phyloP scores from a whole-genome alignment of 345 rosid genomes.

The Pistacia integerrima region DNA sequence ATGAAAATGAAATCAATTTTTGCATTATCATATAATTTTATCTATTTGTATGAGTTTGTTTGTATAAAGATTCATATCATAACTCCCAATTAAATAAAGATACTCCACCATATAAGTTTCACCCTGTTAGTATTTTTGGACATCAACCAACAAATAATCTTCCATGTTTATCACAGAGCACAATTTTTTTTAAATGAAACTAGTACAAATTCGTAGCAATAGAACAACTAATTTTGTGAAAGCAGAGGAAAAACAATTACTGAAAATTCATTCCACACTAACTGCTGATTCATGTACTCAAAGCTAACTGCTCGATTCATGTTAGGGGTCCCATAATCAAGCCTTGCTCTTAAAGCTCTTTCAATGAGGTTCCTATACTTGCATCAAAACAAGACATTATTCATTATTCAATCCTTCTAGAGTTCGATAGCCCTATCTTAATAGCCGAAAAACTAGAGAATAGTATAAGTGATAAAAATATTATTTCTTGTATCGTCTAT shows the following conservation, averaged over 20 bases:
- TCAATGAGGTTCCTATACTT: constrained; percentile 94
- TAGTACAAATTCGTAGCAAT: too few species aligned
- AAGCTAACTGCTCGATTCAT: constrained; percentile 98
- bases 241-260: constrained; percentile 43
- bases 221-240: too few species aligned
- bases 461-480: not conserved
- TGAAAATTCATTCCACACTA: constrained; percentile 99
- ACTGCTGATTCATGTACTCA: constrained; percentile 96
- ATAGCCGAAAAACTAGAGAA: not conserved
- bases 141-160: too few species aligned
- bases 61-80: too few species aligned
- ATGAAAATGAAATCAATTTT: too few species aligned
- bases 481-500: not conserved
- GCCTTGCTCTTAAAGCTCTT: constrained; percentile 87
- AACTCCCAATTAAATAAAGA: too few species aligned
- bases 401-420: not conserved
- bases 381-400: constrained; percentile 26
- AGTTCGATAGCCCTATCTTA: not conserved
- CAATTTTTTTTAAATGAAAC: too few species aligned
- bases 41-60: too few species aligned
- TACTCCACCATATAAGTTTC: too few species aligned
- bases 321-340: constrained; percentile 84
- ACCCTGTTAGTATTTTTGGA: too few species aligned
- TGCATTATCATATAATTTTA: constrained; percentile 22
- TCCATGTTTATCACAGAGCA: too few species aligned